phyloP scores from a whole-genome alignment of 1,284 basidiomycete genomes.

The Phaffia rhodozyma region DNA sequence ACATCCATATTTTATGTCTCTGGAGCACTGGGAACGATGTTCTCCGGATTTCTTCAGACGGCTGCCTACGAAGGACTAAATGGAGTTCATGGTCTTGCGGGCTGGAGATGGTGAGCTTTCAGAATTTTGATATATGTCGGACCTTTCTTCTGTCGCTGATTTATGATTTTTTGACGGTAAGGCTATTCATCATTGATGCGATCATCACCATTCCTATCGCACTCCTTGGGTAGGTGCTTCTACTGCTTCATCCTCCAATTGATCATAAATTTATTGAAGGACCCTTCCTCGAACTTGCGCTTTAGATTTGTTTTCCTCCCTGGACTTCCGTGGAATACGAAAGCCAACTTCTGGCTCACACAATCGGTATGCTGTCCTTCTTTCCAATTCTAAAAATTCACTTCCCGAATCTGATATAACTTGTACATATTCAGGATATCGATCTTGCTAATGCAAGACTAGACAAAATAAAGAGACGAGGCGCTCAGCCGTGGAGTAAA shows the following conservation, averaged over 20 bases:
- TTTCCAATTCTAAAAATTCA: conserved; percentile 14
- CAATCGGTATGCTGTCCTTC: conserved; percentile 19
- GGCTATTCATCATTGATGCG: conserved; percentile 31
- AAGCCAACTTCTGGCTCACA: conserved; percentile 21
- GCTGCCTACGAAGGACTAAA: conserved; percentile 29
- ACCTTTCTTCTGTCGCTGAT: background rate
- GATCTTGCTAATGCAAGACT: conserved; percentile 21
- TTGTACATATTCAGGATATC: conserved; percentile 21
- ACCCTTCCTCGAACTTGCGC: no score
- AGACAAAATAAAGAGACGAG: conserved; percentile 11
- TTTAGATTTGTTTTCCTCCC: conserved; percentile 20
- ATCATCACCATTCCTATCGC: conserved; percentile 30
- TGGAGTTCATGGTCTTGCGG: conserved; percentile 26
- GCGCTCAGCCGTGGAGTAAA: conserved; percentile 8
- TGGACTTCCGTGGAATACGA: conserved; percentile 24
- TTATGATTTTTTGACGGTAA: background rate
- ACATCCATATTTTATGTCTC: conserved; percentile 29
- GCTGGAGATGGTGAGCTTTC: conserved; percentile 24
- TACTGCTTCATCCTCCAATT: background rate
- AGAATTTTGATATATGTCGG: background rate
- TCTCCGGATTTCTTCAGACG: conserved; percentile 29
- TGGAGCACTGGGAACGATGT: conserved; percentile 27
- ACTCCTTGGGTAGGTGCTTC: conserved; percentile 26
- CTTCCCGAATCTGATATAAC: no score
- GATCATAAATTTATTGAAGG: no score